Conservation (phyloP, 2,329 filamentous ascomycete species). For the Lachnellula subtilissima region DNA sequence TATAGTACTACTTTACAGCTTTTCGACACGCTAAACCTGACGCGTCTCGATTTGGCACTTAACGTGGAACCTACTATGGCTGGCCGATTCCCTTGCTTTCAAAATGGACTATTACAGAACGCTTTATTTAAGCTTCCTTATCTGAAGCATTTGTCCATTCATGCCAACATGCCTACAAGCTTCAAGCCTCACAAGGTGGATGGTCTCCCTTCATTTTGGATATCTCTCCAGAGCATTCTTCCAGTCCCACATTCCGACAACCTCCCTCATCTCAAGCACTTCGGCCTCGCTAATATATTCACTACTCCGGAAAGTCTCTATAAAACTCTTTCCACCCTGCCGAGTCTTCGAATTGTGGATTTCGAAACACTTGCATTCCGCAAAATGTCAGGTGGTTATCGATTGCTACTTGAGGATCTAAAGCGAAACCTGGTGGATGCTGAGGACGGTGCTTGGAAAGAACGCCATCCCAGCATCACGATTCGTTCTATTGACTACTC, state of each 20-base stretch:
- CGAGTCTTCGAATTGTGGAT: background rate
- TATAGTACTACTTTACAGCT: background rate
- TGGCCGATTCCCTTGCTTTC: background rate
- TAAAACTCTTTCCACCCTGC: background rate
- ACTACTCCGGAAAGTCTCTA: background rate
- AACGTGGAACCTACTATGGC: background rate
- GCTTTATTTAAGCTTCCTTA: background rate
- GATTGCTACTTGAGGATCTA: background rate
- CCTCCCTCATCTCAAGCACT: background rate
- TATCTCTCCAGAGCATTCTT: background rate
- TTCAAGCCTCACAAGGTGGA: background rate
- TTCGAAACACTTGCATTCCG: background rate
- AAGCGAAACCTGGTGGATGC: background rate
- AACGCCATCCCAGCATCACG: too few species aligned
- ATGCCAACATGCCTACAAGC: background rate
- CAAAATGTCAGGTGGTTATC: background rate
- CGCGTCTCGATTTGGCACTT: background rate
- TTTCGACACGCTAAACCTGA: background rate
- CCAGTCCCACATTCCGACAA: background rate
- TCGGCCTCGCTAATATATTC: background rate
- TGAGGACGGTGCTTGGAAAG: background rate
- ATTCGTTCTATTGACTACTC: too few species aligned
- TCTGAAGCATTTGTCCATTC: background rate
- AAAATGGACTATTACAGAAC: background rate
- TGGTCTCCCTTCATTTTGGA: background rate